Conservation (phyloP, 2,329 filamentous ascomycete species). For the Neonectria punicea region DNA sequence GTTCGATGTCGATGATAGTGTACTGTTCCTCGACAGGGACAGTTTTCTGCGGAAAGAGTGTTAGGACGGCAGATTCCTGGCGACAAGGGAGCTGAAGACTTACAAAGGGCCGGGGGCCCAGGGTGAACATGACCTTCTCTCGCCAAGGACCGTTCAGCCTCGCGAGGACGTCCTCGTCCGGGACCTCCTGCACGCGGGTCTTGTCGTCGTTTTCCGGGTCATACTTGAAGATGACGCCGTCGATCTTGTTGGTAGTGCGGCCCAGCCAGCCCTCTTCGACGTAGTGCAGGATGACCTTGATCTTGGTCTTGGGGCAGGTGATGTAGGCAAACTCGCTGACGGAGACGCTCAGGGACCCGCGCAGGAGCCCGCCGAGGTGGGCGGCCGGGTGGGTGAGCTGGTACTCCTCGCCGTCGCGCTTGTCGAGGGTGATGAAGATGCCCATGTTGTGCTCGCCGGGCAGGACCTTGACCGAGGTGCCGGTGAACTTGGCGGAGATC, state of each 20-base stretch:
- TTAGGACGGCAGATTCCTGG: conserved; percentile 6
- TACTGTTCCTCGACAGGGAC: conserved; percentile 69
- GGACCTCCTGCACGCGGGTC: conserved; percentile 83
- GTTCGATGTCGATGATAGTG: conserved; percentile 88
- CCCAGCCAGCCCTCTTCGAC: conserved; percentile 95
- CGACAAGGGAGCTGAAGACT: conserved; percentile 46
- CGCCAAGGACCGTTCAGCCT: conserved; percentile 90
- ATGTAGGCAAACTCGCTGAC: conserved; percentile 92
- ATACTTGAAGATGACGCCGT: conserved; percentile 91
- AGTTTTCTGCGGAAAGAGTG: conserved; percentile 45
- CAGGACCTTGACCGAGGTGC: conserved; percentile 90
- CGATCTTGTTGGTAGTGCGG: conserved; percentile 88
- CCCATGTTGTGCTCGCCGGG: conserved; percentile 94
- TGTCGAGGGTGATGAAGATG: conserved; percentile 90
- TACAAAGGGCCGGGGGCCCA: conserved; percentile 71
- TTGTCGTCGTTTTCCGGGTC: conserved; percentile 87
- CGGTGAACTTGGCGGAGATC: conserved; percentile 96
- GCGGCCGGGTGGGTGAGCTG: conserved; percentile 95
- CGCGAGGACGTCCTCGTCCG: conserved; percentile 84
- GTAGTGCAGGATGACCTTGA: conserved; percentile 94
- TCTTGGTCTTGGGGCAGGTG: conserved; percentile 86
- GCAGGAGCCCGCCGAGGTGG: conserved; percentile 86
- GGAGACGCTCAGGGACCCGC: conserved; percentile 88
- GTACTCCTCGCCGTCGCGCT: conserved; percentile 87
- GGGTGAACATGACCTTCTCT: conserved; percentile 70